Evolutionary conservation across 139 green algal genomes (phyloP).

Genomic region (Bryopsis sp.): DNA sequence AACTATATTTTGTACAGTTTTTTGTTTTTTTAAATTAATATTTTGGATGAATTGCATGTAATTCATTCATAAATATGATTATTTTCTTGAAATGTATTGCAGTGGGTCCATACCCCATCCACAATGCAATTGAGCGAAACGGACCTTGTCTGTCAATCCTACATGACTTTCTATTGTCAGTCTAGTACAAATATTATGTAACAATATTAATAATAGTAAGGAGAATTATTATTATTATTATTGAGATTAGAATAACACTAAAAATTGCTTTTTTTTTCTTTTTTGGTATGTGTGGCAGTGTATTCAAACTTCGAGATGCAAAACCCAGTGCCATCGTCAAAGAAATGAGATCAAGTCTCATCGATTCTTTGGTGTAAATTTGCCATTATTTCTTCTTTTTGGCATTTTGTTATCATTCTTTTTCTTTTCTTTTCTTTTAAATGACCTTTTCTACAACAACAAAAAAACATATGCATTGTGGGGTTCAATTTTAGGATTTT

Average conservation of each 20-base stretch:
- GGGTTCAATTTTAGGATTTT: no score
- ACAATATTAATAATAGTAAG: not conserved
- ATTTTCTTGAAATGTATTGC: no score
- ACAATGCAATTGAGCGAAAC: not conserved
- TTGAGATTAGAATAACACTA: not conserved
- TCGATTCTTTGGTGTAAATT: conserved; percentile 85
- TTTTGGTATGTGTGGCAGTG: conserved; percentile 24
- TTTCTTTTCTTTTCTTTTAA: no score
- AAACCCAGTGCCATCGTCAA: conserved; percentile 74
- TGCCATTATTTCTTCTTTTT: no score
- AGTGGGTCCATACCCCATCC: no score
- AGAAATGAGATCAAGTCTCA: conserved; percentile 82
- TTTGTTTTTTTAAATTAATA: no score
- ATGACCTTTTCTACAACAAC: no score
- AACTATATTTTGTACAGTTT: no score
- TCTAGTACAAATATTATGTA: not conserved
- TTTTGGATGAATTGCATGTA: no score
- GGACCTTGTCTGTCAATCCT: not conserved
- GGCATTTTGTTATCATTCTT: no score
- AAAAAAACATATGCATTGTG: no score
- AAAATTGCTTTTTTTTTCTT: not conserved
- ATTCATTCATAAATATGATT: no score
- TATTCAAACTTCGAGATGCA: conserved; percentile 87
- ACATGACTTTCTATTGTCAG: not conserved
- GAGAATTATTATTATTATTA: conserved; percentile 1